A percentile compares a stretch with the other conserved stretches of the same genome.
phyloP scores from a whole-genome alignment of 305 asterid genomes.

The Fraxinus greggii region DNA sequence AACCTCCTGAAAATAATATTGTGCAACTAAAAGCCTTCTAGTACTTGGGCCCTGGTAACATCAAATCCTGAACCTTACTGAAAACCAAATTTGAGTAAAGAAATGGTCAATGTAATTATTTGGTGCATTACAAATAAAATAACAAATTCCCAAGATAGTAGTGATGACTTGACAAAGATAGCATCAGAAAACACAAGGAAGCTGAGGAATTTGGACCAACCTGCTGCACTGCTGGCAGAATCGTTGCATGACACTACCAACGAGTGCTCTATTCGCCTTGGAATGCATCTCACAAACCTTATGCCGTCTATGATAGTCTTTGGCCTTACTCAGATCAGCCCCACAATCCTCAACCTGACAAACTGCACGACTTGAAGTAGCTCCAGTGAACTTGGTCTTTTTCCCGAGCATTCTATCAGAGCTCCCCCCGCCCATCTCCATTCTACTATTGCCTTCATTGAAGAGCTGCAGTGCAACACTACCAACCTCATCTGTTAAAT shows the following conservation, averaged over 20 bases:
- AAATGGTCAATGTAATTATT: background rate
- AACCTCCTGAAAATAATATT: background rate
- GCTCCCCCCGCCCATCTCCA: conserved; percentile 27
- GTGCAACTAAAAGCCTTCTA: background rate
- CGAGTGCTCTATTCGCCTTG: conserved; percentile 62
- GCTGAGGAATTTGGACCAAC: conserved; percentile 25
- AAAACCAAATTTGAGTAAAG: conserved; percentile 5
- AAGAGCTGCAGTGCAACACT: conserved; percentile 58
- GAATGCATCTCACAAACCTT: conserved; percentile 85
- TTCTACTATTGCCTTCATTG: conserved; percentile 29
- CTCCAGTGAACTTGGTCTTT: conserved; percentile 55
- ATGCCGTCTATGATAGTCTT: conserved; percentile 77
- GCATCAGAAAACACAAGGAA: background rate
- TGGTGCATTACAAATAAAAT: background rate
- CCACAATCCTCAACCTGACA: conserved; percentile 85
- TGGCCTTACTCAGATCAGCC: conserved; percentile 68
- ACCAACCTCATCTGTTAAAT: conserved; percentile 29
- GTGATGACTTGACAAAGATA: background rate
- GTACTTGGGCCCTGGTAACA: background rate
- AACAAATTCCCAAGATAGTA: background rate
- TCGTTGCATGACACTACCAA: conserved; percentile 69
- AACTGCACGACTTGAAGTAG: conserved; percentile 42
- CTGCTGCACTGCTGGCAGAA: conserved; percentile 97
- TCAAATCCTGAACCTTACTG: background rate
- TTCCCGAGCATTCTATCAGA: conserved; percentile 44